Evolutionary conservation across 2,329 filamentous ascomycete species (phyloP), one percentile per base, ranked within the genome.

Genomic region (Trichoderma sp.): DNA sequence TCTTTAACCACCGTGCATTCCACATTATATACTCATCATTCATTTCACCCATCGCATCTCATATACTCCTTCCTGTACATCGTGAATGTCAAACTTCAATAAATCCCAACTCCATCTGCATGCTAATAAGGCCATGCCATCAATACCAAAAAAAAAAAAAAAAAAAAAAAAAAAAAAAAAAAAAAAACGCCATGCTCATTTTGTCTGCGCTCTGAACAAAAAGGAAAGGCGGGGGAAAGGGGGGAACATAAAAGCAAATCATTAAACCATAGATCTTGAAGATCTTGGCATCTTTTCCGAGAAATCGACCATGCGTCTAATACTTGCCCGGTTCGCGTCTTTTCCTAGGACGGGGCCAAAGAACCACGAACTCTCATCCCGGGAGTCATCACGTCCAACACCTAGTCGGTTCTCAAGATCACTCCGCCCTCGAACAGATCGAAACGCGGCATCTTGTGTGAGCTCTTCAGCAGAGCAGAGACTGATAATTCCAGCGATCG

Each of bases 401-500:
- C 93, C 90, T 3, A 97, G 83, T 56, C 92, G 85, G 0, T 87
- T 89, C 26, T 91, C 86, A 24, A 98, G 86, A 74, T 94, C 91
- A 0, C 84, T 84, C 74, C 90, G 91, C n/a, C 86, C 90, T 32
- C 86, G 84, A 3, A 91, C 89, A 47, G 90, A 87, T 65, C 90
- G 86, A 79, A 98, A 95, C 0, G 92, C 88, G 11, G 90, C 86
- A 77, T 97, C 94, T 6, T 88, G 85, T 2, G 93, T 84, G 21
- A 97, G 84, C 28, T 91, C 91, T 57, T 90, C 91, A 75, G 91
- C 90, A 72, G 93, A 90, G 56, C 95, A 85, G 79, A 95, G 95
- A 77, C 90, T 91, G 75, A 97, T 87, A 26, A 95, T 85, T 79
- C 95, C 93, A 1, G 92, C 92, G 21, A 97, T 85, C 61, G 88